Conservation (phyloP, 192 early-diverging fungal species). For the Coemansia sp. region DNA sequence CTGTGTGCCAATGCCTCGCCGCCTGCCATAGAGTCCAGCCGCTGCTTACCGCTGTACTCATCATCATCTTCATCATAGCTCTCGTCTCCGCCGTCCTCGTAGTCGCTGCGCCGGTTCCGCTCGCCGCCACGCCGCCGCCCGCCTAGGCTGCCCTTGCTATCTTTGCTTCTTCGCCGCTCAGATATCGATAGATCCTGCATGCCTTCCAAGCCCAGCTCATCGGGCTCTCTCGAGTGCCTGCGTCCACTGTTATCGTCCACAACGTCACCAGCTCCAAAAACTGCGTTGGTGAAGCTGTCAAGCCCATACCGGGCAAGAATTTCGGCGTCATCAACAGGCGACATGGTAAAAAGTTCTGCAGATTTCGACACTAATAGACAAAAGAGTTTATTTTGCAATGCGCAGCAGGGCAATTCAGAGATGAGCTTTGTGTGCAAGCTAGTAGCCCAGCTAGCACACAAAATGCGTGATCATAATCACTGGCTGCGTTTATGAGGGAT, state of each 20-base stretch:
- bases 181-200: slow-evolving; percentile 21
- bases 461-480: background rate
- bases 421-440: background rate
- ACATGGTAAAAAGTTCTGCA: slow-evolving; percentile 13
- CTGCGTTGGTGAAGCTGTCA: slow-evolving; percentile 40
- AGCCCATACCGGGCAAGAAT: slow-evolving; percentile 50
- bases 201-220: slow-evolving; percentile 18
- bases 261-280: slow-evolving; percentile 27
- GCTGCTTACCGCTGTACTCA: slow-evolving; percentile 16
- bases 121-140: slow-evolving; percentile 18
- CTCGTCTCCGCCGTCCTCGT: slow-evolving; percentile 10
- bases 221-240: slow-evolving; percentile 15
- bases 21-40: slow-evolving; percentile 22
- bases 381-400: background rate
- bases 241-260: slow-evolving; percentile 10
- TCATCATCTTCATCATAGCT: slow-evolving; percentile 16
- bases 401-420: background rate
- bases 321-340: slow-evolving; percentile 50
- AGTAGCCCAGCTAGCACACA: background rate
- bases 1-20: slow-evolving; percentile 20
- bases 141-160: slow-evolving; percentile 10
- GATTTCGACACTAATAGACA: background rate
- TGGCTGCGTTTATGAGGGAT: background rate
- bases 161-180: slow-evolving; percentile 14
- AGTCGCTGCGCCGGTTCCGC: slow-evolving; percentile 8